phyloP scores from a whole-genome alignment of 2,329 filamentous ascomycete species.

The Pseudogymnoascus sp. region DNA sequence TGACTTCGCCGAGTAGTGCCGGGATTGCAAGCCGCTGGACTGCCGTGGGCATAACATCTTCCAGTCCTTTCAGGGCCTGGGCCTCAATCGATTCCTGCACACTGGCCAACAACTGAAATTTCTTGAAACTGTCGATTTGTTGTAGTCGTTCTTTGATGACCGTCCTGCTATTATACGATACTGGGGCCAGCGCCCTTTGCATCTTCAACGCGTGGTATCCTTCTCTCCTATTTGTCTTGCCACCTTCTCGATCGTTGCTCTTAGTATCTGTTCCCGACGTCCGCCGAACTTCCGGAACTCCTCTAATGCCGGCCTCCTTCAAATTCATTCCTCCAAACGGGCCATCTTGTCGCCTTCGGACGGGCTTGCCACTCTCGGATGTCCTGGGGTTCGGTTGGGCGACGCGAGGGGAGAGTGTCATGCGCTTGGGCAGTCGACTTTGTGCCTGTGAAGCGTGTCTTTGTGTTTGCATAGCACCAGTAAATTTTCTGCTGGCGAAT shows the following conservation, averaged over 20 bases:
- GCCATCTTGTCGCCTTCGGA: slow-evolving; percentile 38
- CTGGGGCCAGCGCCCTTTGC: slow-evolving; percentile 70
- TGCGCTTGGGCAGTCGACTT: slow-evolving; percentile 41
- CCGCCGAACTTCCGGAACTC: slow-evolving; percentile 32
- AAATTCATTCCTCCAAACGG: slow-evolving; percentile 56
- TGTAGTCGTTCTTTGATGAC: slow-evolving; percentile 49
- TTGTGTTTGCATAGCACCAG: slow-evolving; percentile 14
- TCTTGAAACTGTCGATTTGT: slow-evolving; percentile 70
- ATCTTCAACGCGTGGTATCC: slow-evolving; percentile 78
- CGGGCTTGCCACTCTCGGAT: slow-evolving; percentile 27
- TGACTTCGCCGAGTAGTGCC: slow-evolving; percentile 54
- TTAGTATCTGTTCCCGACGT: slow-evolving; percentile 12
- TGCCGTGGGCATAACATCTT: slow-evolving; percentile 74
- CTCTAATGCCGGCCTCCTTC: slow-evolving; percentile 40
- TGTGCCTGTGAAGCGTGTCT: slow-evolving; percentile 27
- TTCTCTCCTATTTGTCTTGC: slow-evolving; percentile 36
- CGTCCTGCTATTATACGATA: slow-evolving; percentile 65
- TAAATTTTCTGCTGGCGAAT: neutral
- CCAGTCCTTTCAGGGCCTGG: slow-evolving; percentile 69
- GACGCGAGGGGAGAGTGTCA: slow-evolving; percentile 43
- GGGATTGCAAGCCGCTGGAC: slow-evolving; percentile 88
- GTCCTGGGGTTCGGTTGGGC: slow-evolving; percentile 24
- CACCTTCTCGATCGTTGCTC: slow-evolving; percentile 13
- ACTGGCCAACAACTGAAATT: slow-evolving; percentile 67
- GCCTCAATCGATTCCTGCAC: slow-evolving; percentile 64